Evolutionary conservation across 768 basidiomycete genomes (phyloP).

Genomic region (Xanthoconium purpureum): DNA sequence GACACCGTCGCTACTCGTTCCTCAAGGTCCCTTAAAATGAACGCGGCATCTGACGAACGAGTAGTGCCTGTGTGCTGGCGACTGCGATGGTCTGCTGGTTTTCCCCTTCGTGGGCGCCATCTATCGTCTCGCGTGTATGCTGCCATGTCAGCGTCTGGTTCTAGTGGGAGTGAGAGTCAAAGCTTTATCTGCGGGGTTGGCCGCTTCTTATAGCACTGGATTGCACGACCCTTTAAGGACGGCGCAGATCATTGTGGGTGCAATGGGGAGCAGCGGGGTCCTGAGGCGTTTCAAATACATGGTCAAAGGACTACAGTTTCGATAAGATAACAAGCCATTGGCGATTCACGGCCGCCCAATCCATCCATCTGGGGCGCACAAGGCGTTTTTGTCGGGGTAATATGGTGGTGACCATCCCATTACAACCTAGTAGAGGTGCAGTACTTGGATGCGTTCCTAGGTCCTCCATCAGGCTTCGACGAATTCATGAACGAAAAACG

Average conservation of each 20-base stretch:
- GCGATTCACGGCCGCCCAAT: too few species aligned
- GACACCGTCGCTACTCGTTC: constrained; percentile 18
- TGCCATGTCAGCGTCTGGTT: constrained; percentile 11
- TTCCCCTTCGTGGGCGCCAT: constrained; percentile 17
- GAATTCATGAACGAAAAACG: background rate
- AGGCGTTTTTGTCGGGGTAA: too few species aligned
- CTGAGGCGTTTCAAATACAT: too few species aligned
- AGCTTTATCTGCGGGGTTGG: background rate
- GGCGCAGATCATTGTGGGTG: constrained; percentile 11
- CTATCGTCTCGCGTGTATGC: constrained; percentile 7
- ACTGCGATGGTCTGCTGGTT: background rate
- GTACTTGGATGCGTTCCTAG: too few species aligned
- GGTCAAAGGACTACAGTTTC: too few species aligned
- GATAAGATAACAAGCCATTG: too few species aligned
- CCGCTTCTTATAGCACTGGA: constrained; percentile 1
- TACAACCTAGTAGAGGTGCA: too few species aligned
- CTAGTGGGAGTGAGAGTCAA: background rate
- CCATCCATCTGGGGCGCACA: too few species aligned
- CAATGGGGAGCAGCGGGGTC: too few species aligned
- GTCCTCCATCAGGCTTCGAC: too few species aligned
- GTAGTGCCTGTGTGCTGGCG: background rate
- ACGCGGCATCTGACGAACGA: background rate
- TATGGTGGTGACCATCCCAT: too few species aligned
- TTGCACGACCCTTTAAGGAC: background rate
- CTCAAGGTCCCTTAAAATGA: constrained; percentile 24